Evolutionary conservation across 1,284 basidiomycete genomes (phyloP).

Genomic region (Trametes sp.): DNA sequence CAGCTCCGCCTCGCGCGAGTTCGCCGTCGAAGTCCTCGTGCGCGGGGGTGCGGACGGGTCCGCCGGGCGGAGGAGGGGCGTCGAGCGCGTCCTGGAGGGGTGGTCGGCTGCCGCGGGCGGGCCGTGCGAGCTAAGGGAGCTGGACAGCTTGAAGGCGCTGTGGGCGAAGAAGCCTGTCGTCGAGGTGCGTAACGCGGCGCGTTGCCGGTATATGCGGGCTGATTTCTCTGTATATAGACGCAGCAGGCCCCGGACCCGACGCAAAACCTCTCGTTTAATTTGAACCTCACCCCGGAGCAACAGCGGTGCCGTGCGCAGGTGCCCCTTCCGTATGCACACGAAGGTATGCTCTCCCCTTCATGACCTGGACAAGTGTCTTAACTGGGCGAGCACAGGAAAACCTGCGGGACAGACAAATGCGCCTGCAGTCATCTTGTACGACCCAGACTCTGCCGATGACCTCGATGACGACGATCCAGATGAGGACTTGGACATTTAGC

Average conservation of each 20-base stretch:
- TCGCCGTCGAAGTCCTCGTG: constrained; percentile 70
- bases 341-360: constrained; percentile 55
- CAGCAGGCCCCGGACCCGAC: constrained; percentile 61
- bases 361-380: not conserved
- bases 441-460: constrained; percentile 89
- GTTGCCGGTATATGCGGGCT: not conserved
- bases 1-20: constrained; percentile 52
- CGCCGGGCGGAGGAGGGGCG: constrained; percentile 52
- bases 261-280: constrained; percentile 83
- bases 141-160: constrained; percentile 58
- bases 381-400: constrained; percentile 36
- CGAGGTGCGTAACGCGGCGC: constrained; percentile 48
- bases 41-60: constrained; percentile 49
- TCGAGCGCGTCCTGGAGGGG: constrained; percentile 70
- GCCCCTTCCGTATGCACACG: constrained; percentile 86
- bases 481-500: constrained; percentile 83
- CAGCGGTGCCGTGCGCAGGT: constrained; percentile 80
- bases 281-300: constrained; percentile 86
- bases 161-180: constrained; percentile 49
- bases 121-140: constrained; percentile 54
- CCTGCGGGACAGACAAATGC: constrained; percentile 12
- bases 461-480: constrained; percentile 91
- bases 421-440: constrained; percentile 64
- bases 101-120: constrained; percentile 51
- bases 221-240: not conserved